Base-by-base conservation (phyloP, 306 rosid genomes). In the Argentina anserina region DNA sequence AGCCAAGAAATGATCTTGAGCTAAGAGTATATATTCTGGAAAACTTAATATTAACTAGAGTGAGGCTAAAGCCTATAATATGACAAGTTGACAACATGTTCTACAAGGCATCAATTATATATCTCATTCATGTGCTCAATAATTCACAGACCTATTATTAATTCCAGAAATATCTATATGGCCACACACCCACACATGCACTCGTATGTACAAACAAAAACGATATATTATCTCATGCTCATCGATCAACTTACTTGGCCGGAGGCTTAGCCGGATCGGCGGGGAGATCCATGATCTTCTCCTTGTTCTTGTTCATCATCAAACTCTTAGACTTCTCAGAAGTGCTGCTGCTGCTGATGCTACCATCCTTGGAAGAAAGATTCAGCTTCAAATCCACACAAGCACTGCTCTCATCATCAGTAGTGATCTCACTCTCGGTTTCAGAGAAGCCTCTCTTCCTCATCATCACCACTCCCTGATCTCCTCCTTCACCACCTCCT, bases 231-330 rank as follows among this genome's bases (percentile, higher is more conserved):
- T 58, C 12, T 15, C 8, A 25, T 7, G 23, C 6, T 7, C 7
- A 40, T 40, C 33, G n/a, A 63, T 15, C n/a, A 2, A 81, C 79
- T 84, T 88, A 94, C 98, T 91, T 94, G 77, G 95, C 84, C 1
- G 97, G 91, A 84, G 89, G 98, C 63, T 84, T 93, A 49, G 90
- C 75, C 0, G 92, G 90, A 82, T 90, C 90, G 17, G 95, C 73
- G 26, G 87, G 58, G 46, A 84, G 87, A 71, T 71, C 75, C 62
- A 56, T 39, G 49, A 67, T 75, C 75, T 80, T 85, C 39, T 82
- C 89, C 78, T 80, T 87, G 60, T 78, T 80, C 65, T 60, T 60
- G 65, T 60, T 60, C 65, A 60, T 28, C 67, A 74, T 10, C 67
- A 75, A 72, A 67, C 64, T 71, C 63, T 81, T 86, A 67, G 75